phyloP scores from a whole-genome alignment of 495 filamentous ascomycete genomes.

The Coniosporium apollinis region DNA sequence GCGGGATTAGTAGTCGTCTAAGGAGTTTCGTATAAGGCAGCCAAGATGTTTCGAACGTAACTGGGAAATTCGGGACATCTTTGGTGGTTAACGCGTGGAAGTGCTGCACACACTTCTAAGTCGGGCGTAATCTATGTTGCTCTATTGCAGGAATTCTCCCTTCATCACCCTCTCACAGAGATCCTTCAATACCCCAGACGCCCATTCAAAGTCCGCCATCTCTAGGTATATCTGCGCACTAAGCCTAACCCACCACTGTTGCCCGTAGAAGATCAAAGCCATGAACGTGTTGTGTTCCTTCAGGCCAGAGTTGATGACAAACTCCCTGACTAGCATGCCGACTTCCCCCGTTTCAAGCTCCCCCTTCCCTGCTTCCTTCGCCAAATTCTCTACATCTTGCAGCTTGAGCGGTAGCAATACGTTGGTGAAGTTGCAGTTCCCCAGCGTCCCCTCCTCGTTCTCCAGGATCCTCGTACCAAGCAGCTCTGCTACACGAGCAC shows the following conservation, averaged over 20 bases:
- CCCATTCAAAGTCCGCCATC: slow-evolving; percentile 59
- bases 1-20: no score
- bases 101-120: no score
- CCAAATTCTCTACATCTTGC: slow-evolving; percentile 4
- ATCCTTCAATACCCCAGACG: slow-evolving; percentile 38
- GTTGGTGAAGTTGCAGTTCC: slow-evolving; percentile 43
- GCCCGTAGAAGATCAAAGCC: slow-evolving; percentile 40
- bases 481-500: slow-evolving; percentile 31
- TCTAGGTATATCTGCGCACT: slow-evolving; percentile 73
- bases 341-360: slow-evolving; percentile 15
- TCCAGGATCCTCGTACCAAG: slow-evolving; percentile 54
- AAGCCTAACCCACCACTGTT: slow-evolving; percentile 49
- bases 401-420: slow-evolving; percentile 52
- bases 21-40: no score
- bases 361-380: slow-evolving; percentile 6
- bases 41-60: no score
- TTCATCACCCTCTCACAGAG: slow-evolving; percentile 41
- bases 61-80: no score
- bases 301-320: slow-evolving; percentile 33
- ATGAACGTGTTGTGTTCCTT: slow-evolving; percentile 55
- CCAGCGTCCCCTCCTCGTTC: slow-evolving; percentile 28
- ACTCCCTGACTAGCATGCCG: slow-evolving; percentile 27
- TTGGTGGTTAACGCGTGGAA: no score
- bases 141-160: slow-evolving; percentile 39
- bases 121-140: no score